Percentiles rank a stretch among this genome's conserved stretches.
These are phyloP conservation scores for Lophiostoma macrostomum DNA, from an alignment of 495 filamentous ascomycete species.

Conservation along the genomic window DNA sequence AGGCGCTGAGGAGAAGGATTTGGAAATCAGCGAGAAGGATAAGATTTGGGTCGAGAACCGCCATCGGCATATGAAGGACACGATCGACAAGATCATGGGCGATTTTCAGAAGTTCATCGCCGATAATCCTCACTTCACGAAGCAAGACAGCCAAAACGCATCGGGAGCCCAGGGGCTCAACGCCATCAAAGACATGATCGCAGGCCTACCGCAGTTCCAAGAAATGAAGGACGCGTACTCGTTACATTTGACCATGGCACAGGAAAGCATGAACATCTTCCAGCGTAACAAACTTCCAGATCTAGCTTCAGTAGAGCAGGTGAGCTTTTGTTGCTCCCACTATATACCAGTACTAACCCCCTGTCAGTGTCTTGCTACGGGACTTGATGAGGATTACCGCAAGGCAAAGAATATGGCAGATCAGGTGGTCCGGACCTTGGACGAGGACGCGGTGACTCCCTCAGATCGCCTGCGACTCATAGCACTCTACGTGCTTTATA, in stretches of 20 bases:
- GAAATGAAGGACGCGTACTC: conserved; percentile 94
- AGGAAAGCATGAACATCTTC: conserved; percentile 93
- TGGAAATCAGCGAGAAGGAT: conserved; percentile 86
- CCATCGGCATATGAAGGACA: conserved; percentile 96
- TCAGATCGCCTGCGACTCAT: conserved; percentile 81
- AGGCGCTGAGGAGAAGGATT: conserved; percentile 75
- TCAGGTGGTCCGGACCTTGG: conserved; percentile 78
- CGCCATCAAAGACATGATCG: conserved; percentile 95
- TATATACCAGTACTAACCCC: no score
- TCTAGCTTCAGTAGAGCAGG: conserved; percentile 79
- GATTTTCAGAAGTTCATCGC: conserved; percentile 90
- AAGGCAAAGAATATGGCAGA: conserved; percentile 87
- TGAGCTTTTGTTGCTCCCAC: conserved; percentile 34
- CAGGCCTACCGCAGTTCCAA: conserved; percentile 88
- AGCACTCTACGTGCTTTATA: conserved; percentile 78
- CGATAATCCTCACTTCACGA: conserved; percentile 90
- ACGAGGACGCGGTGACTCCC: conserved; percentile 67
- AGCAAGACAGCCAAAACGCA: conserved; percentile 60
- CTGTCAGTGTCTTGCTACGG: conserved; percentile 73
- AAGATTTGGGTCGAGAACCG: conserved; percentile 90
- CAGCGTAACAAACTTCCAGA: conserved; percentile 79
- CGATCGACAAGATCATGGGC: conserved; percentile 84
- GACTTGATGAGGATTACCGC: conserved; percentile 86
- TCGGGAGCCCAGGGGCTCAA: conserved; percentile 78
- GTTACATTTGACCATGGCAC: conserved; percentile 94